Evolutionary conservation across 768 basidiomycete genomes (phyloP).

Genomic region (Tricholoma saponaceum): DNA sequence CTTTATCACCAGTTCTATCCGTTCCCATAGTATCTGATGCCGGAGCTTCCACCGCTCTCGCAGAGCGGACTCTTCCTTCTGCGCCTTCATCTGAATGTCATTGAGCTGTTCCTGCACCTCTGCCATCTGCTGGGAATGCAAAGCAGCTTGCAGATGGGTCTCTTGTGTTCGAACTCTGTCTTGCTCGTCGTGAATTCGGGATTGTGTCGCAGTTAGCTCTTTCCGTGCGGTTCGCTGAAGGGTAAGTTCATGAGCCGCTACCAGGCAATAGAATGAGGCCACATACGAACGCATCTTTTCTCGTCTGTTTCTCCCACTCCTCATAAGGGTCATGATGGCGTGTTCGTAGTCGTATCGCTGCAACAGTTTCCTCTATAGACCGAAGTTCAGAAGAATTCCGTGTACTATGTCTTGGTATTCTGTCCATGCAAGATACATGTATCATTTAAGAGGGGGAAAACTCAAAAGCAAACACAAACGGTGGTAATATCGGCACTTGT

Average conservation of each 20-base stretch:
- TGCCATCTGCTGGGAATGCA: conserved; percentile 46
- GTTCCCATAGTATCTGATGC: conserved; percentile 48
- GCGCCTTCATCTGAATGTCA: conserved; percentile 37
- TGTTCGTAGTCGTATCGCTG: conserved; percentile 47
- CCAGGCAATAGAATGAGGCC: background rate
- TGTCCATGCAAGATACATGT: conserved; percentile 7
- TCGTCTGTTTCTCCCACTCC: conserved; percentile 51
- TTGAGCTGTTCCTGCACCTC: conserved; percentile 48
- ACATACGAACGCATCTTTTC: conserved; percentile 50
- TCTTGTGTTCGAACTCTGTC: conserved; percentile 34
- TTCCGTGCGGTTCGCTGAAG: conserved; percentile 42
- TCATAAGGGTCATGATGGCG: conserved; percentile 54
- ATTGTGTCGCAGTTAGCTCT: conserved; percentile 29
- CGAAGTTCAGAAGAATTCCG: conserved; percentile 37
- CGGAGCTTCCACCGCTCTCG: conserved; percentile 47
- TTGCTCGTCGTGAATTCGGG: conserved; percentile 38
- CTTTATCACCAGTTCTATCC: conserved; percentile 61
- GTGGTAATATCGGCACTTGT: conserved; percentile 28
- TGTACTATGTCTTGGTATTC: conserved; percentile 20
- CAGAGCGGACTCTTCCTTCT: conserved; percentile 42
- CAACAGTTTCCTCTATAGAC: conserved; percentile 44
- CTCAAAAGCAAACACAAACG: conserved; percentile 23
- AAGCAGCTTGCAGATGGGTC: conserved; percentile 29
- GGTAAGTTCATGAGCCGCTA: background rate
- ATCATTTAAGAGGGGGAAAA: background rate